Conservation (phyloP, 495 filamentous ascomycete genomes). For the Tuber aestivum region DNA sequence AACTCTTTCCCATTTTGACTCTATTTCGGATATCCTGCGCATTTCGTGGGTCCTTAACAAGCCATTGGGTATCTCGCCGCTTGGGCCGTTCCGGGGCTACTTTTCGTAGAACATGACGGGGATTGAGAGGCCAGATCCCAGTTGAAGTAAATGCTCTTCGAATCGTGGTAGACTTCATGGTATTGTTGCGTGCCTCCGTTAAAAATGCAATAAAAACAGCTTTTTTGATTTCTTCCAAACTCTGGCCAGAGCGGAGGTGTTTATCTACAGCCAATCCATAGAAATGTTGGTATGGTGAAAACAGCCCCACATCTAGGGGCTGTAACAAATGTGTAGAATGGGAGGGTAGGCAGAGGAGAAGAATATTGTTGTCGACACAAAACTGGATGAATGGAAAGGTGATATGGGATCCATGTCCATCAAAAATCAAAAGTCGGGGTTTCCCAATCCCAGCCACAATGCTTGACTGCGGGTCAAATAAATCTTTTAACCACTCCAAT, state of each 20-base stretch:
- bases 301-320: conserved; percentile 6
- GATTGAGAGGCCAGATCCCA: background rate
- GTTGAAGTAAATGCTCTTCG: background rate
- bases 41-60: background rate
- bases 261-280: conserved; percentile 11
- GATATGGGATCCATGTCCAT: conserved; percentile 15
- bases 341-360: background rate
- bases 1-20: background rate
- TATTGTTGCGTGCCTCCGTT: background rate
- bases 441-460: background rate
- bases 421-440: conserved; percentile 11
- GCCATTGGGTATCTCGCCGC: background rate
- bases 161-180: background rate
- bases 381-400: conserved; percentile 15
- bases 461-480: conserved; percentile 5
- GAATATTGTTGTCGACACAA: background rate
- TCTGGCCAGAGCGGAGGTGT: background rate
- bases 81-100: background rate
- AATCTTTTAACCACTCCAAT: conserved; percentile 15
- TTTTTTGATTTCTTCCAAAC: background rate
- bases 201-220: background rate
- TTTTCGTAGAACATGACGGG: background rate
- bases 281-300: conserved; percentile 5
- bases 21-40: background rate
- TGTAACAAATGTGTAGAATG: conserved; percentile 10